Conservation (phyloP, 306 rosid genomes). For the Herpetospermum pedunculosum region DNA sequence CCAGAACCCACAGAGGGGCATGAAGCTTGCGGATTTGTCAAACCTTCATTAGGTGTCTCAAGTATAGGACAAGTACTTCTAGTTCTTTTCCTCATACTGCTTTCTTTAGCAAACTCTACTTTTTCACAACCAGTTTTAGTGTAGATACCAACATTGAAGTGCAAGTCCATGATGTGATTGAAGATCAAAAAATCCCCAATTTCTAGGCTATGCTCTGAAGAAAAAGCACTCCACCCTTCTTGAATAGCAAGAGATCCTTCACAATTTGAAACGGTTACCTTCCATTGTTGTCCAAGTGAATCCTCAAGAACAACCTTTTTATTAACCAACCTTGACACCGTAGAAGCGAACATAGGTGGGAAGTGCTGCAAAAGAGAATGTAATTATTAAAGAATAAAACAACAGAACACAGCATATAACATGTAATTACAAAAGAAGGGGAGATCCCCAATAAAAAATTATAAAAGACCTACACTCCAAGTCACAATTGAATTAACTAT, state of each 20-base stretch:
- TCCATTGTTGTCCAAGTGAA: constrained; percentile 33
- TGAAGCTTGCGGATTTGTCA: constrained; percentile 3
- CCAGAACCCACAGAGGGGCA: constrained; percentile 11
- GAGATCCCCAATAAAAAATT: too few relatives aligned
- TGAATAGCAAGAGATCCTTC: constrained; percentile 32
- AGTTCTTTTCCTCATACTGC: constrained; percentile 18
- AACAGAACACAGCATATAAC: constrained; percentile 1
- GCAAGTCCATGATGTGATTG: constrained; percentile 19
- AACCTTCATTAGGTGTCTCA: constrained; percentile 2
- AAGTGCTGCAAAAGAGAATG: constrained; percentile 32
- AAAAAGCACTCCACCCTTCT: constrained; percentile 56
- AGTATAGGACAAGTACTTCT: constrained; percentile 7
- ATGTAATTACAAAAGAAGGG: too few relatives aligned
- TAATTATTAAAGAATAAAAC: neutral
- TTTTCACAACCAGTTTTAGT: constrained; percentile 42
- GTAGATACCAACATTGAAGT: constrained; percentile 43
- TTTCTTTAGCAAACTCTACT: constrained; percentile 14
- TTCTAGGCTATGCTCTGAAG: constrained; percentile 29
- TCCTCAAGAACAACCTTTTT: constrained; percentile 37
- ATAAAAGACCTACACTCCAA: too few relatives aligned
- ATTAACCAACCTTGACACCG: constrained; percentile 21
- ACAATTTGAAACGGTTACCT: constrained; percentile 23
- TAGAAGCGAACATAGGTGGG: constrained; percentile 42
- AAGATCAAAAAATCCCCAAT: constrained; percentile 46
- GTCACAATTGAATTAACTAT: too few relatives aligned